Conservation (phyloP, 257 asterid genomes). For the Gentiana dahurica region DNA sequence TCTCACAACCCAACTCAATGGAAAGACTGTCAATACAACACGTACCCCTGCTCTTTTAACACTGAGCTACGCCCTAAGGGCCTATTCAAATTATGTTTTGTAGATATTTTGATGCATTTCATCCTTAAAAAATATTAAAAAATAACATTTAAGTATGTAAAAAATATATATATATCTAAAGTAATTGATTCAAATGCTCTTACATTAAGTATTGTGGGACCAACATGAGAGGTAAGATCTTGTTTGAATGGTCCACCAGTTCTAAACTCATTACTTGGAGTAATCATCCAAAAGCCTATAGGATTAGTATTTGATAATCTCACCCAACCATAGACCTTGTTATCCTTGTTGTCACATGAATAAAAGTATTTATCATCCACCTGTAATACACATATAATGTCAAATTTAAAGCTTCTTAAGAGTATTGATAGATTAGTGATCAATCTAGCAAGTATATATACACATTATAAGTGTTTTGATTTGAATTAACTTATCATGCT, state of each 20-base stretch:
- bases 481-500: too few relatives aligned
- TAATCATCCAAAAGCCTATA: constrained; percentile 30
- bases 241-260: constrained; percentile 27
- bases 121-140: neutral
- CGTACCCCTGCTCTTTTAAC: too few relatives aligned
- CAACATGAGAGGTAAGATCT: constrained; percentile 34
- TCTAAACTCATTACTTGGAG: constrained; percentile 25
- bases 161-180: constrained; percentile 3
- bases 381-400: constrained; percentile 5
- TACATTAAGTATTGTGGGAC: constrained; percentile 14
- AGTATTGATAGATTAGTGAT: too few relatives aligned
- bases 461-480: too few relatives aligned
- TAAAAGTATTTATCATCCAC: constrained; percentile 35
- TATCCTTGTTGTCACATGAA: constrained; percentile 19
- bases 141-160: neutral
- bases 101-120: too few relatives aligned
- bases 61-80: too few relatives aligned
- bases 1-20: too few relatives aligned
- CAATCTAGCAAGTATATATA: too few relatives aligned
- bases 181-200: too few relatives aligned
- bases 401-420: too few relatives aligned
- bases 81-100: neutral
- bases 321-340: constrained; percentile 25
- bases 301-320: neutral
- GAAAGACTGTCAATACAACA: too few relatives aligned